These are phyloP conservation scores for Hypomontagnella monticulosa DNA, from an alignment of 495 filamentous ascomycete genomes.

Conservation along the genomic window DNA sequence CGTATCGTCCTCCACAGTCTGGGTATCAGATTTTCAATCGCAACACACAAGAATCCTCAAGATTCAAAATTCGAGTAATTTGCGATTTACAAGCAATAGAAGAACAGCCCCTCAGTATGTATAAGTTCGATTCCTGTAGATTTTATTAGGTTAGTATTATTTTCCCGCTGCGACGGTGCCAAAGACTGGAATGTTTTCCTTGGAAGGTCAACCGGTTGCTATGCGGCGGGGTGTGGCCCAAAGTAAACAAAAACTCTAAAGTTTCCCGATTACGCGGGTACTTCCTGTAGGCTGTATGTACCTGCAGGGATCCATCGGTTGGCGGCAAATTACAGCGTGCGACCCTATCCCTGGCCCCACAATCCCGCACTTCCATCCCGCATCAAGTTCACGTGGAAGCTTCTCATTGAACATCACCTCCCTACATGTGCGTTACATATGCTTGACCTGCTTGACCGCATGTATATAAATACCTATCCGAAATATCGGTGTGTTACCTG, in stretches of 20 bases:
- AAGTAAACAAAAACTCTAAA: too few species aligned
- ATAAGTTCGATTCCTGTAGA: too few species aligned
- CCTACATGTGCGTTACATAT: constrained; percentile 30
- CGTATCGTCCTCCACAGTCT: not conserved
- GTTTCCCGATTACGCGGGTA: too few species aligned
- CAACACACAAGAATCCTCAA: too few species aligned
- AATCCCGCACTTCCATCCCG: constrained; percentile 16
- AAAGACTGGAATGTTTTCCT: too few species aligned
- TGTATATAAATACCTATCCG: constrained; percentile 17
- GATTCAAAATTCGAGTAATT: not conserved
- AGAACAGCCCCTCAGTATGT: not conserved
- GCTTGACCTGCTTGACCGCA: constrained; percentile 33
- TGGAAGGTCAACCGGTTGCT: too few species aligned
- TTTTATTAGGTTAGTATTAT: too few species aligned
- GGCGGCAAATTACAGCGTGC: constrained; percentile 23
- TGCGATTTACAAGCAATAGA: not conserved
- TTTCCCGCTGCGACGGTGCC: too few species aligned
- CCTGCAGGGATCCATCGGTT: constrained; percentile 25
- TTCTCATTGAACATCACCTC: constrained; percentile 33
- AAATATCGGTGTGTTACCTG: constrained; percentile 29
- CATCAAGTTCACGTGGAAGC: constrained; percentile 36
- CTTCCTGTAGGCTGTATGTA: not conserved
- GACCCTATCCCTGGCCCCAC: constrained; percentile 22
- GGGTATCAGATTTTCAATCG: not conserved
- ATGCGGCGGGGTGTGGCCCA: too few species aligned